phyloP scores from a whole-genome alignment of 257 asterid species.

The Nicotiana paniculata region DNA sequence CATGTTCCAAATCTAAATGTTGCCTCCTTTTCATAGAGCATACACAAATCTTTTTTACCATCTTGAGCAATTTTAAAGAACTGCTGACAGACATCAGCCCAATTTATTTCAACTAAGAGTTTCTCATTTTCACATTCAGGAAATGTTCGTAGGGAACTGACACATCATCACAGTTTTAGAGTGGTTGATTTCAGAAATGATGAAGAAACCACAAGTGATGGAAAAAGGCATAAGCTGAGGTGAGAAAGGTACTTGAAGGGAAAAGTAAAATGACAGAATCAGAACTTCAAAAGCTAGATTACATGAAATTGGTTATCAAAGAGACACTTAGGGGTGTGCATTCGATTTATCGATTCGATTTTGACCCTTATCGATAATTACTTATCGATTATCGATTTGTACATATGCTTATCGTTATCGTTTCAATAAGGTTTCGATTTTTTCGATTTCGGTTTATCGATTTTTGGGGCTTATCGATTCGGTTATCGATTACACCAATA shows the following conservation, averaged over 20 bases:
- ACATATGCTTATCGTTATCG: too few species aligned
- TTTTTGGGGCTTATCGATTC: too few species aligned
- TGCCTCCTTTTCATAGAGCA: not conserved
- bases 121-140: not conserved
- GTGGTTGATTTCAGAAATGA: not conserved
- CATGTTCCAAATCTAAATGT: not conserved
- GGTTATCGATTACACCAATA: too few species aligned
- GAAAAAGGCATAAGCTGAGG: not conserved
- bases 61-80: too few species aligned
- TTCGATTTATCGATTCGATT: too few species aligned
- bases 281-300: not conserved
- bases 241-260: not conserved
- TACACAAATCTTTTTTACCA: too few species aligned
- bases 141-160: not conserved
- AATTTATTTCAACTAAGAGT: not conserved
- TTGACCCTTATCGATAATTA: too few species aligned
- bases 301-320: not conserved
- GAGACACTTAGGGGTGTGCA: too few species aligned
- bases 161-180: not conserved
- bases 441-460: too few species aligned
- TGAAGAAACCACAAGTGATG: not conserved
- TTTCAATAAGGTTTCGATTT: too few species aligned
- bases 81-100: not conserved
- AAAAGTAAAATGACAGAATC: not conserved
- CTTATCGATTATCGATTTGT: too few species aligned